These are phyloP conservation scores for Trypanosoma lewisi DNA, from an alignment of 208 protist species.

Conservation along the genomic window DNA sequence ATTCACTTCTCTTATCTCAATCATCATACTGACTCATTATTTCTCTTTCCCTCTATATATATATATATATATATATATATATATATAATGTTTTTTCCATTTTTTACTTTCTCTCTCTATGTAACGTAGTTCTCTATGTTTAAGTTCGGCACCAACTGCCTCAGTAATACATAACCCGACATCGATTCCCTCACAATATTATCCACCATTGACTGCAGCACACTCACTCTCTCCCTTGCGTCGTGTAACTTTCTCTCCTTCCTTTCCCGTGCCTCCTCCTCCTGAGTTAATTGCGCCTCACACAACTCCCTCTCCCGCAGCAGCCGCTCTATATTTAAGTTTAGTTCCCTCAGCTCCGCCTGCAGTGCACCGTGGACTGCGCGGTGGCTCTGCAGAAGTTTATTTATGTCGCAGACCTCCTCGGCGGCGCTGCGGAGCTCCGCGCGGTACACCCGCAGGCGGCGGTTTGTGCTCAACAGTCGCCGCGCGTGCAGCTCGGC, in stretches of 20 bases:
- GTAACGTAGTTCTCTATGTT: slow-evolving; percentile 76
- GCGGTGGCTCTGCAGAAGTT: slow-evolving; percentile 39
- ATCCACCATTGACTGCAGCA: slow-evolving; percentile 65
- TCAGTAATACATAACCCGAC: slow-evolving; percentile 53
- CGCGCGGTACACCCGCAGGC: slow-evolving; percentile 75
- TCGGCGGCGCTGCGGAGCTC: slow-evolving; percentile 71
- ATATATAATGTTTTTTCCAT: too few relatives aligned
- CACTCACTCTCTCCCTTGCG: slow-evolving; percentile 53
- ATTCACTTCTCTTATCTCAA: too few relatives aligned
- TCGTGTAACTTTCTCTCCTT: slow-evolving; percentile 50
- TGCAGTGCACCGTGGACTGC: slow-evolving; percentile 50
- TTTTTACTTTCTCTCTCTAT: slow-evolving; percentile 13
- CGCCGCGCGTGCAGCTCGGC: slow-evolving; percentile 75
- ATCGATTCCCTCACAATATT: slow-evolving; percentile 55
- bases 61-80: too few relatives aligned
- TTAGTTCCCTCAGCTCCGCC: slow-evolving; percentile 55
- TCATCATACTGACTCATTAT: too few relatives aligned
- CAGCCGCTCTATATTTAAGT: slow-evolving; percentile 52
- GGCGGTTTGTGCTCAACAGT: slow-evolving; percentile 73
- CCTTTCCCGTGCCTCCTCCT: slow-evolving; percentile 29
- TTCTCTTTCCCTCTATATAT: background rate
- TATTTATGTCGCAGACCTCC: slow-evolving; percentile 54
- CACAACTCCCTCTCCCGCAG: slow-evolving; percentile 61
- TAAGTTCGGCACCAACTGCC: slow-evolving; percentile 71
- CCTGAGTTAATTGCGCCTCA: slow-evolving; percentile 56